Conservation (phyloP, 331 rosid genomes). For the Phaseolus coccineus region DNA sequence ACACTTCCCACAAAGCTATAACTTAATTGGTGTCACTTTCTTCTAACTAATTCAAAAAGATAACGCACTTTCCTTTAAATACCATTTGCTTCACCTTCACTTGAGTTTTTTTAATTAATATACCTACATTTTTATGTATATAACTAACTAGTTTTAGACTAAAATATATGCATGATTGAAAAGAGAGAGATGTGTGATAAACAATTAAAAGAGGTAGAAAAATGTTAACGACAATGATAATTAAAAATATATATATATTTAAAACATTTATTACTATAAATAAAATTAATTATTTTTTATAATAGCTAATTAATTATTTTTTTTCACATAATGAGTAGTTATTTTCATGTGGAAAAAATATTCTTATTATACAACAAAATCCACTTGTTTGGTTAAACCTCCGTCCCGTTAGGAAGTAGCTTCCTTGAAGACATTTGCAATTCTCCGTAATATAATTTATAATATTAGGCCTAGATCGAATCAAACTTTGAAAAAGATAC, state of each 20-base stretch:
- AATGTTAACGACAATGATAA: no score
- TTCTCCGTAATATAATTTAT: neutral
- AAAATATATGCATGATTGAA: no score
- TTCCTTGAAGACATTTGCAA: conserved; percentile 24
- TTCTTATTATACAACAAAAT: no score
- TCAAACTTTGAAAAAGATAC: conserved; percentile 12
- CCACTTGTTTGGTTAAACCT: conserved; percentile 11
- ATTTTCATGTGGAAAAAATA: no score
- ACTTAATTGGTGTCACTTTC: neutral
- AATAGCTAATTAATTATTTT: no score
- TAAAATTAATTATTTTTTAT: no score
- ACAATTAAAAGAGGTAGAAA: no score
- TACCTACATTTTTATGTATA: neutral
- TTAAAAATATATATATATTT: no score
- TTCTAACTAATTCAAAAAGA: neutral
- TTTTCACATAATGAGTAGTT: no score
- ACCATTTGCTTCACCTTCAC: neutral
- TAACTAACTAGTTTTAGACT: no score
- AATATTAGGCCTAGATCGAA: conserved; percentile 20
- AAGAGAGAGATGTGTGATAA: no score
- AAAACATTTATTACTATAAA: no score
- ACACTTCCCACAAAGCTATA: neutral
- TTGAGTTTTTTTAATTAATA: neutral
- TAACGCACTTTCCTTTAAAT: neutral
- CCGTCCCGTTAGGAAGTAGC: neutral